Conservation (phyloP, 257 asterid genomes). For the Fraxinus quadrangulata region DNA sequence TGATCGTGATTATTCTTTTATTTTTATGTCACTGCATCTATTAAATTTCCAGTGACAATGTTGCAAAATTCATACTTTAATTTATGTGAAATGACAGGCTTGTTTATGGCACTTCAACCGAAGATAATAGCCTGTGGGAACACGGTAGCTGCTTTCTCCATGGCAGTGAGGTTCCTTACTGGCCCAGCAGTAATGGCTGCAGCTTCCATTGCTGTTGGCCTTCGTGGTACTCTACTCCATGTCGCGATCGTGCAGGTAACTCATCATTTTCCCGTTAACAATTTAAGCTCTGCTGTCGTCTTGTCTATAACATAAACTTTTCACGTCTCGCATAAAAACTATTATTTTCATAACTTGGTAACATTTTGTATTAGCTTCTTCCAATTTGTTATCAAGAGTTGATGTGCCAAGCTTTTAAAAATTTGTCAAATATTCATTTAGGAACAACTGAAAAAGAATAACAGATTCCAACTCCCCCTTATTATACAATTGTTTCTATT, state of each 20-base stretch:
- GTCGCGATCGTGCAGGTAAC: conserved; percentile 32
- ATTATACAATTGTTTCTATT: neutral
- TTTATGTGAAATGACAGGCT: conserved; percentile 11
- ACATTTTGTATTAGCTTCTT: neutral
- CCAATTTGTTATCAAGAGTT: neutral
- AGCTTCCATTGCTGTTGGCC: conserved; percentile 28
- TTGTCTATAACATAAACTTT: neutral
- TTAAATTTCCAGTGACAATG: too few relatives aligned
- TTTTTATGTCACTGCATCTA: too few relatives aligned
- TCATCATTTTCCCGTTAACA: neutral
- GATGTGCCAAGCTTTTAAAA: neutral
- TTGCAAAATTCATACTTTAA: too few relatives aligned
- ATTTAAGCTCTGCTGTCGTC: neutral
- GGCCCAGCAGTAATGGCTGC: conserved; percentile 37
- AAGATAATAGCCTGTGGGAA: conserved; percentile 35
- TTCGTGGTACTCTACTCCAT: conserved; percentile 35
- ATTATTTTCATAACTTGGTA: too few relatives aligned
- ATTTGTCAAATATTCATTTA: too few relatives aligned
- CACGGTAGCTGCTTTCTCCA: conserved; percentile 29
- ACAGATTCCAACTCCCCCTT: neutral
- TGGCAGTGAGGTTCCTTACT: conserved; percentile 32
- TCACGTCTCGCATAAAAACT: neutral
- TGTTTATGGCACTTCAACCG: conserved; percentile 35
- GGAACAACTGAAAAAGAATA: neutral
- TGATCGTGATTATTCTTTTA: too few relatives aligned